Conservation (phyloP, 495 filamentous ascomycete species). For the Aspergillus avenaceus region DNA sequence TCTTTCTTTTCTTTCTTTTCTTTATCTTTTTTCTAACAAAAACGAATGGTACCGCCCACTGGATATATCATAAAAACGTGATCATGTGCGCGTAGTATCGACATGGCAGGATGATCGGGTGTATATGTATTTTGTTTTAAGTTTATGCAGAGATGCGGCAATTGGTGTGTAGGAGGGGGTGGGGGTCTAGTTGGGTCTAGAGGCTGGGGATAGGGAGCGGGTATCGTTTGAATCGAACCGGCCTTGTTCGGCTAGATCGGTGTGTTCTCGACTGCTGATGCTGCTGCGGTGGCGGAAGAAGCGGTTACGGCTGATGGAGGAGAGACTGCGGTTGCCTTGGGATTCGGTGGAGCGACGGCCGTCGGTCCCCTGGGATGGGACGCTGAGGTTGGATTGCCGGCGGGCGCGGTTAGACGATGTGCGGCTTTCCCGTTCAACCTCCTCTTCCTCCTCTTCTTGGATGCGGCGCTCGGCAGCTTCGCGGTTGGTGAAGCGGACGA, state of each 20-base stretch:
- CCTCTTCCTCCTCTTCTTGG: conserved; percentile 41
- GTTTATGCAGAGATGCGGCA: neutral
- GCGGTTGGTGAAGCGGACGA: conserved; percentile 38
- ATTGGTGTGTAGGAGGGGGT: no score
- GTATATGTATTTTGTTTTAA: neutral
- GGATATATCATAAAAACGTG: neutral
- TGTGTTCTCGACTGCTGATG: conserved; percentile 19
- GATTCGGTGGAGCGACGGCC: conserved; percentile 34
- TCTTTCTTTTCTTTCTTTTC: no score
- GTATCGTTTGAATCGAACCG: conserved; percentile 10
- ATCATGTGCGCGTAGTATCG: neutral
- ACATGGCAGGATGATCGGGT: neutral
- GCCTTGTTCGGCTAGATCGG: conserved; percentile 34
- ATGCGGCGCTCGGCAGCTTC: conserved; percentile 41
- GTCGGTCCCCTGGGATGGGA: conserved; percentile 12
- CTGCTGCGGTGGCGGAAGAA: conserved; percentile 37
- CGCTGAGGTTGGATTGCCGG: conserved; percentile 24
- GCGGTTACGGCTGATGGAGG: conserved; percentile 29
- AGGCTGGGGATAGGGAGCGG: conserved; percentile 4
- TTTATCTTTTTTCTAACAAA: neutral
- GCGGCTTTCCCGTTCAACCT: conserved; percentile 27
- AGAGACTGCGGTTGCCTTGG: conserved; percentile 26
- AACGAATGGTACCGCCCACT: neutral
- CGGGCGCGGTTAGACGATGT: conserved; percentile 22
- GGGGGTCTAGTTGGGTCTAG: no score